Base-by-base conservation (phyloP, 164 flowering plant genomes). In the Nymphaea colorata region DNA sequence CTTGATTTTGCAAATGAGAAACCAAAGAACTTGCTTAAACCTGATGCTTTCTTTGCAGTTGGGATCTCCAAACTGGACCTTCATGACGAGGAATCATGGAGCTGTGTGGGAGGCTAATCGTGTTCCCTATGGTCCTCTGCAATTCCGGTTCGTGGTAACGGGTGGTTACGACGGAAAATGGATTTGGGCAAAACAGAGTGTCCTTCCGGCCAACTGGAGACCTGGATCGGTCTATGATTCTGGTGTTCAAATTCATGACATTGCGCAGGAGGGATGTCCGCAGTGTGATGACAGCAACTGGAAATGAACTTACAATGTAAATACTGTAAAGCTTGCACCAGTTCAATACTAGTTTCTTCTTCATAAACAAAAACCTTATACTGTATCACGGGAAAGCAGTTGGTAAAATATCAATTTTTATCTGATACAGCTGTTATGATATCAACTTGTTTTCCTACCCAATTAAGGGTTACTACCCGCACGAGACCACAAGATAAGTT, bases 231-330 rank as follows among this genome's bases (percentile, higher is more conserved):
- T 79, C 0, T 93, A 87, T 71, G 91, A 86, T 69, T 3, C 90
- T 0, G 92, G 88, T 62, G 75, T 89, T 68, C 92, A 93, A 65
- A 86, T 87, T 42, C 72, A 59, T 47, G 98, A 85, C 62, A 82
- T 87, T 77, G 96, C 94, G 3, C 78, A 87, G 64, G 97, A 93
- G 53, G 89, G 88, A 25, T 93, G 98, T 71, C 66, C 75, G 16
- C 76, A 81, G 0, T 93, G 98, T 70, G 89, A 83, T 45, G 68
- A 76, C 61, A 67, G 73, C 25, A 64, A 25, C 4, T 83, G 85
- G 78, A 61, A 67, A 43, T 77, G 73, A 72, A 51, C 12, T 8
- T 7, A 15, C 8, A 10, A 51, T 51, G 57, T 51, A 7, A 10
- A 51, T 51, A 15, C 57, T 51, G 7, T 12, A 47, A 12, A 47